Base-by-base conservation (phyloP, 1,284 basidiomycete species). In the Ganoderma meredithae region DNA sequence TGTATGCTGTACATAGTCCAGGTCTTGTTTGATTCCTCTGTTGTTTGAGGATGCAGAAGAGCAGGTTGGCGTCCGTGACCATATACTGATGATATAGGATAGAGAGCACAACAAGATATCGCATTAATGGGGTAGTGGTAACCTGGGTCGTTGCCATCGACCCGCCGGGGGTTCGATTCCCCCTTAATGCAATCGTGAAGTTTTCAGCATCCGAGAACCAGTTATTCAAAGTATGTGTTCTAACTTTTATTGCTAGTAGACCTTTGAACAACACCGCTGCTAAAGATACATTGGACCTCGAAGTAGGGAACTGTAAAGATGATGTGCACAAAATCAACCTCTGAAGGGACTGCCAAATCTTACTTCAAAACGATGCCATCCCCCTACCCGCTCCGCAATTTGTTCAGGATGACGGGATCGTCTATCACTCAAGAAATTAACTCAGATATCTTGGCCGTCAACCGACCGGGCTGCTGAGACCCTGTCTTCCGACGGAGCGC, bases 141-240 rank as follows among this genome's bases (percentile, higher is more conserved):
- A 72, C 69, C 71, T 72, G 71, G 71, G 71, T 72, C 71, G 71
- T 72, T 72, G 71, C 69, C 75, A 83, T 83, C 79, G 79, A 89
- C 88, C 88, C 88, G 88, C 88, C 88, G 88, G 87, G 88, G 85
- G 88, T 90, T 90, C 88, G 86, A 91, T 90, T 90, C 88, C 87
- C 88, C 74, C 88, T 90, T 89, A 88, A 89, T 90, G 89, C 88
- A 77, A 36, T 1, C 15, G 12, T n/a, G n/a, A n/a, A 31, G 25
- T 53, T 53, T 53, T 53, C 27, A 3, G 7, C 36, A 12, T 52
- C 49, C 12, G 3, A 1, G 7, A 6, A 4, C 17, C 0, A 25
- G 22, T 22, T 13, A 12, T 2, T 47, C 44, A n/a, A 15, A 1
- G 15, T 22, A 12, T 25, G 19, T 5, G 6, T 22, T 17, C 1